Percentiles rank a stretch among this genome's conserved stretches.
Conservation (phyloP, 768 basidiomycete genomes). For the Leucogyrophana mollusca region DNA sequence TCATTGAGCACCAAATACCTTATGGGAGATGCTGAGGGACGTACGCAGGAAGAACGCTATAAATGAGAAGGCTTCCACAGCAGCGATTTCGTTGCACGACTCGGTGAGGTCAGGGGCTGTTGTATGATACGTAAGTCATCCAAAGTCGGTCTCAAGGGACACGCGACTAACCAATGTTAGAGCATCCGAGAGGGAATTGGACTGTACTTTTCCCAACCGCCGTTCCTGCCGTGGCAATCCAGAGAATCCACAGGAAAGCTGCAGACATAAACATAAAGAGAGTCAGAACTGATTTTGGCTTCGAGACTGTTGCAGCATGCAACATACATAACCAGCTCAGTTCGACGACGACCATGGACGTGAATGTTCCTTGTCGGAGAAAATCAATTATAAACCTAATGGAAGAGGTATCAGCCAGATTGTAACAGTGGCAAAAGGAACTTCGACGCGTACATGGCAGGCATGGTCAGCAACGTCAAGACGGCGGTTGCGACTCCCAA, state of each 20-base stretch:
- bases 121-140: slow-evolving; percentile 1
- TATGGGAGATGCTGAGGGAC: no score
- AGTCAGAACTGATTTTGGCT: no score
- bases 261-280: no score
- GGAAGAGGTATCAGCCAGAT: no score
- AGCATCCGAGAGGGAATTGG: slow-evolving; percentile 11
- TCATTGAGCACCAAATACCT: no score
- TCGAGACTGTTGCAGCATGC: no score
- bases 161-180: slow-evolving; percentile 6
- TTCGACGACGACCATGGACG: slow-evolving; percentile 39
- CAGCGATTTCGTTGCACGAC: slow-evolving; percentile 29
- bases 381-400: slow-evolving; percentile 35
- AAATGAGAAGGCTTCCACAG: slow-evolving; percentile 34
- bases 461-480: slow-evolving; percentile 28
- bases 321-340: slow-evolving; percentile 35
- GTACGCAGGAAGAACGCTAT: slow-evolving; percentile 34
- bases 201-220: slow-evolving; percentile 9
- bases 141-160: not conserved
- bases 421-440: no score
- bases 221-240: slow-evolving; percentile 36
- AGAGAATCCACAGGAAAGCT: slow-evolving; percentile 37
- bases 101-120: slow-evolving; percentile 9
- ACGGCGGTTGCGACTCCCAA: slow-evolving; percentile 27
- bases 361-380: slow-evolving; percentile 33
- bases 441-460: slow-evolving; percentile 26